These are phyloP conservation scores for Ramularia endophylla DNA, from an alignment of 2,329 filamentous ascomycete genomes.

Conservation along the genomic window DNA sequence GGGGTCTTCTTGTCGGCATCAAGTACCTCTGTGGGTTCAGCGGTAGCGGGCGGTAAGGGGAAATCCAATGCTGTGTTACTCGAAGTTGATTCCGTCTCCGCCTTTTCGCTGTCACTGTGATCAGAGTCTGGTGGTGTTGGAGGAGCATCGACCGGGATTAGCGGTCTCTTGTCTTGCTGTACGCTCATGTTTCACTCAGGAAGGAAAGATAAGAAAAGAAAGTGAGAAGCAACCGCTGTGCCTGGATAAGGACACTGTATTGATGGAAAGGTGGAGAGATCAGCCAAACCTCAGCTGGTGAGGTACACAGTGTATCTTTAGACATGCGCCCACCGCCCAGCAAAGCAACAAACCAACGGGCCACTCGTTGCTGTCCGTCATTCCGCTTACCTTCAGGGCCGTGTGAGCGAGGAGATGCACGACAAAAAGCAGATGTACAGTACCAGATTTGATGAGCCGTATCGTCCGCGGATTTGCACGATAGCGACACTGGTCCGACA, in stretches of 20 bases:
- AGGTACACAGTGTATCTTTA: not conserved
- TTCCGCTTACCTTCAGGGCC: slow-evolving; percentile 2
- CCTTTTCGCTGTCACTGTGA: slow-evolving; percentile 26
- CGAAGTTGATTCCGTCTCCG: slow-evolving; percentile 46
- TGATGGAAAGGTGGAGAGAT: not conserved
- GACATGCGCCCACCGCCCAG: not conserved
- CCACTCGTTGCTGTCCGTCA: slow-evolving; percentile 4
- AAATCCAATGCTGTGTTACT: slow-evolving; percentile 48
- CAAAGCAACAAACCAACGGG: no score
- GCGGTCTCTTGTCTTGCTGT: slow-evolving; percentile 16
- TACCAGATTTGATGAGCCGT: no score
- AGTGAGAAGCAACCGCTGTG: not conserved
- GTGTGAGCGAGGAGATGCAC: slow-evolving; percentile 12
- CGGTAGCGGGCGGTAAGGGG: slow-evolving; percentile 63
- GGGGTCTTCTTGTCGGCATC: slow-evolving; percentile 77
- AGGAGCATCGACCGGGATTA: slow-evolving; percentile 20
- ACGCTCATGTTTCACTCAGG: slow-evolving; percentile 14
- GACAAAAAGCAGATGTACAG: no score
- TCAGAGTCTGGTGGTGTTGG: slow-evolving; percentile 35
- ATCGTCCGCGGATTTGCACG: no score
- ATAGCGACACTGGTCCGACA: no score
- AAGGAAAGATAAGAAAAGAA: not conserved
- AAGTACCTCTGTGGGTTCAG: slow-evolving; percentile 55
- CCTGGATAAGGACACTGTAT: not conserved
- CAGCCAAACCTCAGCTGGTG: slow-evolving; percentile 1